Evolutionary conservation across 2,329 filamentous ascomycete species (phyloP), one percentile per base, ranked within the genome.

Genomic region (Seiridium unicorne): DNA sequence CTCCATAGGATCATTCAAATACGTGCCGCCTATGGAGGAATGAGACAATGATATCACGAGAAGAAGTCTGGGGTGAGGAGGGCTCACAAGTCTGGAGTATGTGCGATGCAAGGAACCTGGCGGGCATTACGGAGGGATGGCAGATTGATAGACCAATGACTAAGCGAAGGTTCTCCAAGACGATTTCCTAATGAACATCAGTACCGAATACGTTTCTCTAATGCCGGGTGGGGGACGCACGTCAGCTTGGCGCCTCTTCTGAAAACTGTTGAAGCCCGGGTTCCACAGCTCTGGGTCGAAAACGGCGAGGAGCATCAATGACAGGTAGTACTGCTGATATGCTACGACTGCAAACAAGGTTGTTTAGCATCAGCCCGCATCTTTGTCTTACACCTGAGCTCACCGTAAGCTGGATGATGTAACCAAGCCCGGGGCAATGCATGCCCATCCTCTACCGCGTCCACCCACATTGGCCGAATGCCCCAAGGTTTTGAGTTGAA

Each of bases 171-270:
- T 69, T 65, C 18, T 63, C 59, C 4, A 66, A 61, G 1, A 65
- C 69, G 7, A 55, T 56, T 42, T 65, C 64, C 68, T 70, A 75
- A 26, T 67, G 6, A 35, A 2, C 2, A 34, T 55, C 5, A 44
- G 9, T 79, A 69, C 55, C 76, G 72, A 42, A 42, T 51, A 75
- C 76, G 61, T 79, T 74, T 58, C 77, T 75, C 49, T 76, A 67
- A 0, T 73, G 4, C 4, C 13, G 40, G 11, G 26, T 5, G 1
- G 9, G 53, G 18, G 5, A 44, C 44, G 34, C 38, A 59, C 57
- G 4, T 59, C 51, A 32, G 57, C 49, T n/a, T 35, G 32, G 9
- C 51, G 51, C 34, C 57, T 54, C 26, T 59, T 42, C 13, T 42
- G 36, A 18, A 59, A 55, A 40, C 34, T 59, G 8, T 55, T 46